phyloP scores from a whole-genome alignment of 257 asterid genomes.

The Solanum chiquidenum region DNA sequence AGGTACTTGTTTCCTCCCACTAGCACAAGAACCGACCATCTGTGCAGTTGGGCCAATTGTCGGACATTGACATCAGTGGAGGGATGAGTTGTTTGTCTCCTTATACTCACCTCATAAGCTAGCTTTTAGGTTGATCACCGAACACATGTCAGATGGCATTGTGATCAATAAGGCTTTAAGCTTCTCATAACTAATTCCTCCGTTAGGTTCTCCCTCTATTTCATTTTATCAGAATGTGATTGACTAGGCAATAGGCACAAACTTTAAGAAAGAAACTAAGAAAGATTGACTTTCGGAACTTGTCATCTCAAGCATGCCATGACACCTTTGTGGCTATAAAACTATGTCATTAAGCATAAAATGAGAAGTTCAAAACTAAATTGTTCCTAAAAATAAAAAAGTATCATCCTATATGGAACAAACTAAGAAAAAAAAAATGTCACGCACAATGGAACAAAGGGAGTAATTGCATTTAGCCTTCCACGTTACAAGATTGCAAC shows the following conservation, averaged over 20 bases:
- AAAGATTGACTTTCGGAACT: background rate
- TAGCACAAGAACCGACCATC: background rate
- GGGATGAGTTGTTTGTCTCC: background rate
- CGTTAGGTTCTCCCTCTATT: background rate
- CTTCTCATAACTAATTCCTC: background rate
- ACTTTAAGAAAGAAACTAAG: background rate
- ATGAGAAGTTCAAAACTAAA: background rate
- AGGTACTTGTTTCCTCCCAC: background rate
- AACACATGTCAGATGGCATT: background rate
- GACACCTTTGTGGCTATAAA: background rate
- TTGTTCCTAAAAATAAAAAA: background rate
- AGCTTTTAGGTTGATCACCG: background rate
- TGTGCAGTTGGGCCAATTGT: background rate
- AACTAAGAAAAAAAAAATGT: background rate
- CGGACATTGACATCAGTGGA: background rate
- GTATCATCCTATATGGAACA: background rate
- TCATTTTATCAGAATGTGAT: background rate
- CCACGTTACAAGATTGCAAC: background rate
- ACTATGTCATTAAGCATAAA: background rate
- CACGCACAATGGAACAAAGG: background rate
- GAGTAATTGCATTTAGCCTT: background rate
- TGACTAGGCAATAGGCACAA: background rate
- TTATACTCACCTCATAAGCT: background rate
- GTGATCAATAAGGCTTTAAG: background rate
- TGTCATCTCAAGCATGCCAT: background rate